Evolutionary conservation across 805 yeast species (phyloP).

Genomic region (Blastobotrys peoriensis): DNA sequence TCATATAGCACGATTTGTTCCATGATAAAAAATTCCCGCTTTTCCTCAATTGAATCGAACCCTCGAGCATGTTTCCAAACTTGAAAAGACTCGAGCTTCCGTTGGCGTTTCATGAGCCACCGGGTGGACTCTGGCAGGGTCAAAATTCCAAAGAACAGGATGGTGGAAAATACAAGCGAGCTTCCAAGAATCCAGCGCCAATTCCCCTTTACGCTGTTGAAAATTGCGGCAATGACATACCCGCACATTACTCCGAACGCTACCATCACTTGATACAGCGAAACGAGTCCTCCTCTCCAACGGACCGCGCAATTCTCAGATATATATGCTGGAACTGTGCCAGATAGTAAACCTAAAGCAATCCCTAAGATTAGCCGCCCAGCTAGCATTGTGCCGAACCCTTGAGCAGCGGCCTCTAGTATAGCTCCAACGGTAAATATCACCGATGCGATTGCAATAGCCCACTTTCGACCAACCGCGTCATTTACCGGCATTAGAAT

Average conservation of each 20-base stretch:
- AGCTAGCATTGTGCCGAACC: constrained; percentile 8
- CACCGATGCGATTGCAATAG: constrained; percentile 10
- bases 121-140: constrained; percentile 9
- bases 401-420: constrained; percentile 9
- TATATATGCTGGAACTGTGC: constrained; percentile 11
- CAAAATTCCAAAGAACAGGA: constrained; percentile 8
- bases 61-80: constrained; percentile 12
- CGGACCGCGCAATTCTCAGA: constrained; percentile 9
- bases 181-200: constrained; percentile 12
- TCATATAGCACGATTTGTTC: constrained; percentile 8
- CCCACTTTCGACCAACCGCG: constrained; percentile 7
- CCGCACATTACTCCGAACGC: constrained; percentile 13
- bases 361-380: constrained; percentile 9
- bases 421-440: constrained; percentile 10
- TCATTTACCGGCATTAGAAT: constrained; percentile 10
- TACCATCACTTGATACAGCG: constrained; percentile 10
- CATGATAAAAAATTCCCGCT: constrained; percentile 10
- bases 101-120: constrained; percentile 8
- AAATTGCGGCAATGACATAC: constrained; percentile 10
- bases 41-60: constrained; percentile 7
- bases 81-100: constrained; percentile 8
- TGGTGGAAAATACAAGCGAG: constrained; percentile 7
- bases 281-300: constrained; percentile 9
- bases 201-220: constrained; percentile 8
- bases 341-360: constrained; percentile 9